Evolutionary conservation across 306 rosid genomes (phyloP).

Genomic region (Prosopis cineraria): DNA sequence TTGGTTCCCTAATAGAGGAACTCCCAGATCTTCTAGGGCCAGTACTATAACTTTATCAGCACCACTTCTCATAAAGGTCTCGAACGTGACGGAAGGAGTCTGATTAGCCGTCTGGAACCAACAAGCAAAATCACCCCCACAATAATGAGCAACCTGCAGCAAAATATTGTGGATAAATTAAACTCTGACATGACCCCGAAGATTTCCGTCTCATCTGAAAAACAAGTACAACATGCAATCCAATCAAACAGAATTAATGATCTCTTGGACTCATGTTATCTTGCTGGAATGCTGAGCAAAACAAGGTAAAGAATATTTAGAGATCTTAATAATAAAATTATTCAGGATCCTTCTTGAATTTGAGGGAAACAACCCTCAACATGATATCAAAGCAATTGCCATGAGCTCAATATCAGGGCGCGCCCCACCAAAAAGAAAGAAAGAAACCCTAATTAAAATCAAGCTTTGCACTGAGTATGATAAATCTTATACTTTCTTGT

Average conservation of each 20-base stretch:
- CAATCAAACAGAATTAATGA: neutral
- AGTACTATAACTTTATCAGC: constrained; percentile 53
- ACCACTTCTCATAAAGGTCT: constrained; percentile 45
- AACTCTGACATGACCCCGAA: constrained; percentile 10
- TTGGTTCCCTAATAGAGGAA: constrained; percentile 62
- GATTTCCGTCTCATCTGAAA: constrained; percentile 1
- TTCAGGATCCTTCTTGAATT: neutral
- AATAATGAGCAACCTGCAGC: constrained; percentile 75
- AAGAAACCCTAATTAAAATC: neutral
- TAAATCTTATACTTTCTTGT: neutral
- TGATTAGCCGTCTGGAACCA: constrained; percentile 73
- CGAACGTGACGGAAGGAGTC: constrained; percentile 51
- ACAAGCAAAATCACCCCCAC: constrained; percentile 87
- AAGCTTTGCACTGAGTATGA: neutral
- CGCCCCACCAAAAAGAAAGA: neutral
- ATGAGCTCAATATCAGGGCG: neutral
- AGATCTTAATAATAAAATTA: neutral
- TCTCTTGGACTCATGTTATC: no score
- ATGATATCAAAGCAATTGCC: neutral
- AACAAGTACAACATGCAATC: neutral
- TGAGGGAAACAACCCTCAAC: neutral
- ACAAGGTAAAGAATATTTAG: neutral
- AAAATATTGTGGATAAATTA: constrained; percentile 20
- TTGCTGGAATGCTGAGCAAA: constrained; percentile 7
- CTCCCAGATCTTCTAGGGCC: constrained; percentile 54